Evolutionary conservation across 768 basidiomycete genomes (phyloP), one percentile per base, ranked within the genome.

Genomic region (Thelephora aurantiotincta): DNA sequence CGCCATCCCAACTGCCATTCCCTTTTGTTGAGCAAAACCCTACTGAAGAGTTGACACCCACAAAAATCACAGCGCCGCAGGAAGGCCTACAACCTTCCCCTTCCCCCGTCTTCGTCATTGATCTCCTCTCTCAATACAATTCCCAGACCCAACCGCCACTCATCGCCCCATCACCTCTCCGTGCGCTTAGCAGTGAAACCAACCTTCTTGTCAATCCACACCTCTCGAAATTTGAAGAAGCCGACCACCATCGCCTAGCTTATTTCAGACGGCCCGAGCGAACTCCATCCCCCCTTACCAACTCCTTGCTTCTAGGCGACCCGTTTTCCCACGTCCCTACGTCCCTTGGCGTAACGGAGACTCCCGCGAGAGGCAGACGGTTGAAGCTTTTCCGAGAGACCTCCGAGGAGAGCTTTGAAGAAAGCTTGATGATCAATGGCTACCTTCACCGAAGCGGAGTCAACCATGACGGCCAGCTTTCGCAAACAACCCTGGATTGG

Each of bases 341-440:
- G 2, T 57, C 65, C 30, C 64, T 84, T 26, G 82, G 82, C 13
- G 77, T 87, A 22, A 72, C 71, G 53, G 77, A 80, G 52, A 85
- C 76, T 54, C 83, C 85, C 0, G 60, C 68, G 47, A 86, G 81
- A 63, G 86, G 86, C 1, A 68, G 85, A 48, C 69, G 83, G 45
- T 65, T 87, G 33, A 79, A 77, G 53, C 61, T 89, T 35, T 88
- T 87, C 60, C 83, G 85, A 59, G 82, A 85, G 63, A 86, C 83
- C 0, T 82, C 80, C 3, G 82, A 84, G 42, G 82, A 84, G 62
- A 87, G 83, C 56, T 87, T 88, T 54, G 85, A 88, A 56, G 84
- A 88, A 63, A 82, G 82, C 54, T 60, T 87, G 36, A 83, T 86
- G 75, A 83, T 82, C 16, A 82, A 83, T 26, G 84, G 85, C 6